Percentiles rank a stretch among this genome's conserved stretches.
These are phyloP conservation scores for Phytophthora litchii DNA, from an alignment of 352 stramenopile species.

Conservation along the genomic window DNA sequence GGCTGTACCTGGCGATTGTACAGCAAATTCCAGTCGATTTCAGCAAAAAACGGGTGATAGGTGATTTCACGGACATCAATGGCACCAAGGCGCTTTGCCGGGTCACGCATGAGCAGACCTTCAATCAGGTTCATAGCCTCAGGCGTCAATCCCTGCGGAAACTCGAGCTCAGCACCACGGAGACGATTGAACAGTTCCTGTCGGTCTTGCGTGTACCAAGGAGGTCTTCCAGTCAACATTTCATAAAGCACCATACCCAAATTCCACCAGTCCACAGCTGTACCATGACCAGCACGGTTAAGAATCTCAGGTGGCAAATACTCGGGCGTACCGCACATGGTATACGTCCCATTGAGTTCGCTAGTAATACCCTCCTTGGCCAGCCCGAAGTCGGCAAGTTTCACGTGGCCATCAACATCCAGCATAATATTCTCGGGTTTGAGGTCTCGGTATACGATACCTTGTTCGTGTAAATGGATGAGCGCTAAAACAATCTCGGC, in stretches of 20 bases:
- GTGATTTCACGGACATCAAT: constrained; percentile 80
- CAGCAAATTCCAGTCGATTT: constrained; percentile 84
- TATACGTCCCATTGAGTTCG: constrained; percentile 80
- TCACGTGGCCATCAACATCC: constrained; percentile 83
- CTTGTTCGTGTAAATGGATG: constrained; percentile 86
- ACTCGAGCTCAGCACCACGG: constrained; percentile 70
- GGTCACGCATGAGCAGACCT: constrained; percentile 92
- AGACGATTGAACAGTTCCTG: constrained; percentile 76
- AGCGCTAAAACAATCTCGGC: constrained; percentile 86
- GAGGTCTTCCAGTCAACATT: constrained; percentile 77
- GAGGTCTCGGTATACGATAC: constrained; percentile 84
- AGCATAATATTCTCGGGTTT: constrained; percentile 91
- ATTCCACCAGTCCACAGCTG: constrained; percentile 88
- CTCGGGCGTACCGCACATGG: constrained; percentile 88
- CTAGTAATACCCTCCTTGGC: constrained; percentile 79
- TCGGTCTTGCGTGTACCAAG: constrained; percentile 84
- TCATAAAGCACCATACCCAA: constrained; percentile 86
- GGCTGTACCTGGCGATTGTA: constrained; percentile 79
- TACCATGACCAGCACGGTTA: constrained; percentile 78
- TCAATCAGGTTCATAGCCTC: constrained; percentile 84
- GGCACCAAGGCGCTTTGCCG: constrained; percentile 90
- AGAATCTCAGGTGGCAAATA: constrained; percentile 86
- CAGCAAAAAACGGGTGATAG: constrained; percentile 82
- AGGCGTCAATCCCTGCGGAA: constrained; percentile 65
- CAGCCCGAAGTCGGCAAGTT: constrained; percentile 83